Percentiles rank a stretch among this genome's conserved stretches.
Conservation (phyloP, 2,329 filamentous ascomycete genomes). For the Dothiorella sarmentorum region DNA sequence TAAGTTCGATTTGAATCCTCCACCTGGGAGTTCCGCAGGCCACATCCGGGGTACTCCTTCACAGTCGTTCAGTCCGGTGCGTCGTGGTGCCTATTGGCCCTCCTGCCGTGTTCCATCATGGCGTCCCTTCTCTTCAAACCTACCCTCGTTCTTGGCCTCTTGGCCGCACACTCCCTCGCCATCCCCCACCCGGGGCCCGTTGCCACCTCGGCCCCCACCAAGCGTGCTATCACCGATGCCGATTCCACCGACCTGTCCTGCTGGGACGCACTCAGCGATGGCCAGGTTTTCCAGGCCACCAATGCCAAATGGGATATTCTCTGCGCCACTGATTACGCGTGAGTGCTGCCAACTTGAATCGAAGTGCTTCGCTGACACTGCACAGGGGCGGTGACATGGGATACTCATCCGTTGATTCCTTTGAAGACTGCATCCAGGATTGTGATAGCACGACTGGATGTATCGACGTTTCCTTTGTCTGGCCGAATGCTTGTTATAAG, state of each 20-base stretch:
- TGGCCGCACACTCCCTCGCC: background rate
- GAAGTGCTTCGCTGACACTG: background rate
- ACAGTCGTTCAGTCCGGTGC: background rate
- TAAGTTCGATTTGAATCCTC: background rate
- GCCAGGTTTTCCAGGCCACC: background rate
- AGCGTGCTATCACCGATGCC: too few relatives aligned
- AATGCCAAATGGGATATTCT: slow-evolving; percentile 4
- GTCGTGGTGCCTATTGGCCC: slow-evolving; percentile 2
- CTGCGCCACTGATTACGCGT: slow-evolving; percentile 2
- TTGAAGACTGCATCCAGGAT: slow-evolving; percentile 19
- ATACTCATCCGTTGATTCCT: slow-evolving; percentile 5
- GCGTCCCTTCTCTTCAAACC: slow-evolving; percentile 9
- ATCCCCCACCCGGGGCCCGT: background rate
- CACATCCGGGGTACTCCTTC: background rate
- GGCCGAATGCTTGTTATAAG: slow-evolving; percentile 23
- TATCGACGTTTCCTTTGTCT: slow-evolving; percentile 21
- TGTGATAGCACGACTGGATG: slow-evolving; percentile 21
- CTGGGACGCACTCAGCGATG: background rate
- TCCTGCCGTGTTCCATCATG: background rate
- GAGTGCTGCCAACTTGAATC: background rate
- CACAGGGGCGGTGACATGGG: slow-evolving; percentile 16
- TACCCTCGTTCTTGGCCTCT: slow-evolving; percentile 4
- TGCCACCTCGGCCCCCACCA: background rate
- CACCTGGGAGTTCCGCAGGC: background rate
- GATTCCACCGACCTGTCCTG: background rate